Conservation (phyloP, 371 early-diverging fungal genomes). For the Mucor circinelloides region DNA sequence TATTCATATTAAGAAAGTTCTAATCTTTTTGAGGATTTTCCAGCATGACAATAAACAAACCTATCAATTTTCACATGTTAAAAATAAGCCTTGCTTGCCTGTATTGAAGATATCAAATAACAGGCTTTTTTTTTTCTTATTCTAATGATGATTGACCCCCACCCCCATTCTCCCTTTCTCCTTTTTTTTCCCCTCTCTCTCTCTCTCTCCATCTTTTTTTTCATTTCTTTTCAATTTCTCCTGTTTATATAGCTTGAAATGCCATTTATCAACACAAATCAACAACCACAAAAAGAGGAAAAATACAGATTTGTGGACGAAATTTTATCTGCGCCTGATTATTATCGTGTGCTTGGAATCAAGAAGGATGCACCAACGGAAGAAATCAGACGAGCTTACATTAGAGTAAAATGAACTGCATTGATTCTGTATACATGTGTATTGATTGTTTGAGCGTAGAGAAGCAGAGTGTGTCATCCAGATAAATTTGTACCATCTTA, state of each 20-base stretch:
- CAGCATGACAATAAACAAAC: slow-evolving; percentile 1
- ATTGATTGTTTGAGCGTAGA: slow-evolving; percentile 18
- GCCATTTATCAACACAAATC: slow-evolving; percentile 24
- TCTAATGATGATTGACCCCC: not conserved
- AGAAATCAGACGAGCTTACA: slow-evolving; percentile 49
- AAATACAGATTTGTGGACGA: slow-evolving; percentile 45
- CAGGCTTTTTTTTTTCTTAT: not conserved
- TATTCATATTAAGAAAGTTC: not conserved
- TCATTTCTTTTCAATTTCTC: not conserved
- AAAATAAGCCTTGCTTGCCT: not conserved
- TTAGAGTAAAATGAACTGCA: slow-evolving; percentile 27
- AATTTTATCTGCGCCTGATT: slow-evolving; percentile 38
- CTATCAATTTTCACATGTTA: slow-evolving; percentile 2
- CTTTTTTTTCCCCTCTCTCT: not conserved
- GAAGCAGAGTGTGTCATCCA: slow-evolving; percentile 50
- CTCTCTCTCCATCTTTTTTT: not conserved
- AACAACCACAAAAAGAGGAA: slow-evolving; percentile 22
- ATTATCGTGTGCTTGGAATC: slow-evolving; percentile 41
- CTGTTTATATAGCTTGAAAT: slow-evolving; percentile 11
- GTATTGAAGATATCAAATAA: not conserved
- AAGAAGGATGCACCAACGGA: slow-evolving; percentile 31
- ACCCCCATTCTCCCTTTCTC: not conserved
- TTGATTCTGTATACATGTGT: not conserved
- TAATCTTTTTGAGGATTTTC: not conserved
- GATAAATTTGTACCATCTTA: slow-evolving; percentile 44